Evolutionary conservation across 805 yeast species (phyloP), one percentile per base, ranked within the genome.

Genomic region (Sungouiozyma ichnusensis): DNA sequence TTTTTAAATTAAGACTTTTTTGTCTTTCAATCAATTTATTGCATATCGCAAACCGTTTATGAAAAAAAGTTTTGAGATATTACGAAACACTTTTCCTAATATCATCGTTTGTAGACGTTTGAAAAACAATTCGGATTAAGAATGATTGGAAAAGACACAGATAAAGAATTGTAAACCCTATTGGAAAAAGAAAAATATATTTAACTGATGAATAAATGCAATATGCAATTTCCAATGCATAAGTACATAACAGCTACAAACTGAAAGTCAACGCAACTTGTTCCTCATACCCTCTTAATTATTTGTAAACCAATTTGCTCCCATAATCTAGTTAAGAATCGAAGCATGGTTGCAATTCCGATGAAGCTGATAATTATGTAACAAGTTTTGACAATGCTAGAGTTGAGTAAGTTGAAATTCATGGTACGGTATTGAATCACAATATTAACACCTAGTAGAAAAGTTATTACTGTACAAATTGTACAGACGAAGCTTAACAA

Each of bases 391-490:
- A 44, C 40, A 5, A 46, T 37, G 40, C 46, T 41, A 6, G 47
- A 47, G 1, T 42, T 24, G 4, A 39, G 39, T 20, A 44, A 43
- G 13, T 47, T 52, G 15, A 51, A 49, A 15, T 55, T 52, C 32
- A 64, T 46, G 3, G 68, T 63, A 46, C 68, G 57, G 20, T 56
- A 47, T 31, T 63, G 61, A 36, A 65, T 57, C 34, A 64, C 54
- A 35, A 62, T 55, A 39, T 62, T 54, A 5, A 64, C 63, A 11
- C 65, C 66, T 15, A 65, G 48, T 3, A 64, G 44, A 47, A 65
- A 62, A 32, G 61, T 59, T 8, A 56, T 11, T 5, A 50, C 46
- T 16, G 58, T 54, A n/a, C 60, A 41, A 3, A 60, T 8, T 2
- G 58, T 24, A 11, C 29, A 24, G 9, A 24, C 9, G 29, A 51